Evolutionary conservation across 2,329 filamentous ascomycete genomes (phyloP).

Genomic region (Coniella vitis): DNA sequence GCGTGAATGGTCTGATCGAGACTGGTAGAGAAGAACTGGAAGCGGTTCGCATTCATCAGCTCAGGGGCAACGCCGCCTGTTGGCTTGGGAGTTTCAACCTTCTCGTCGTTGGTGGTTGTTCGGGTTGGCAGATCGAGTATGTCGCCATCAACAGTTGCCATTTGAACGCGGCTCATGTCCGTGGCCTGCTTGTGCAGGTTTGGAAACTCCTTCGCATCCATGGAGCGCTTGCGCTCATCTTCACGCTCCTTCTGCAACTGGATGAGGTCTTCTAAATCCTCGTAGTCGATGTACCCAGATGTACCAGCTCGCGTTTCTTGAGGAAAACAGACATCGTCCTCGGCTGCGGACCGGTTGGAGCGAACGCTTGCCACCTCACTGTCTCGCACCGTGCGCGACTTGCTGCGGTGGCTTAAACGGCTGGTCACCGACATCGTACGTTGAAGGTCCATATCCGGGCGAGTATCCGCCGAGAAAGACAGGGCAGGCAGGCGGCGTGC

Average conservation of each 20-base stretch:
- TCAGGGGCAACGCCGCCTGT: conserved; percentile 15
- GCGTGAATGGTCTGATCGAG: conserved; percentile 92
- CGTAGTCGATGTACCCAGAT: conserved; percentile 81
- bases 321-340: conserved; percentile 78
- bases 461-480: conserved; percentile 43
- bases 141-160: conserved; percentile 50
- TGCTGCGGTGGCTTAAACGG: conserved; percentile 51
- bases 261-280: conserved; percentile 90
- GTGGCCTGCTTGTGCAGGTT: conserved; percentile 47
- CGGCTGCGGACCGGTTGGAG: conserved; percentile 67
- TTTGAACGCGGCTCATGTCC: conserved; percentile 23
- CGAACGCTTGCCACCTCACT: conserved; percentile 52
- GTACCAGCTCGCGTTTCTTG: conserved; percentile 60
- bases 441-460: conserved; percentile 48
- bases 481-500: conserved; percentile 73
- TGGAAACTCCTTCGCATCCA: conserved; percentile 47
- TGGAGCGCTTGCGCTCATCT: conserved; percentile 38
- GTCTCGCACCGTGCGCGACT: conserved; percentile 52
- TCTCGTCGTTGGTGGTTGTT: conserved; percentile 41
- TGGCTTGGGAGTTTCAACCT: conserved; percentile 28
- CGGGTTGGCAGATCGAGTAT: conserved; percentile 47
- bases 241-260: conserved; percentile 39
- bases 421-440: conserved; percentile 67
- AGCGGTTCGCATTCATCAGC: conserved; percentile 48
- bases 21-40: conserved; percentile 95